A percentile compares a stretch with the other conserved stretches of the same genome.
phyloP scores from a whole-genome alignment of 306 rosid species.

The Glycine tomentella region DNA sequence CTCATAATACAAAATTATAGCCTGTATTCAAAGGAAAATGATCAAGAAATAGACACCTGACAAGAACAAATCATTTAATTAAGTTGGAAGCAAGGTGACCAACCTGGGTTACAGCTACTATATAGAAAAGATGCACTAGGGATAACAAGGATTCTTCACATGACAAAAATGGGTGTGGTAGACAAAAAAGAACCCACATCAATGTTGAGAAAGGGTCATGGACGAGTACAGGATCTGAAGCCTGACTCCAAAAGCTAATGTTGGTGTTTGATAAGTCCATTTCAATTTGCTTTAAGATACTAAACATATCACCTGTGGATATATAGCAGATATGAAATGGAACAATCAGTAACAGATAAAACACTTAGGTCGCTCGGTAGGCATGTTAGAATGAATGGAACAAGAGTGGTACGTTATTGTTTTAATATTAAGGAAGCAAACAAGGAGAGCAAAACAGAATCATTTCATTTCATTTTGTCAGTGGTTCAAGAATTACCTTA shows the following conservation, averaged over 20 bases:
- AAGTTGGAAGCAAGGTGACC: constrained; percentile 39
- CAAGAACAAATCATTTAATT: constrained; percentile 23
- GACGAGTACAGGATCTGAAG: constrained; percentile 85
- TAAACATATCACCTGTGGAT: constrained; percentile 65
- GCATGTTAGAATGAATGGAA: constrained; percentile 7
- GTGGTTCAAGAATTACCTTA: neutral
- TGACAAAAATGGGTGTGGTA: constrained; percentile 79
- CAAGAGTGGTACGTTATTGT: neutral
- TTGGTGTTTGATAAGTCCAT: constrained; percentile 57
- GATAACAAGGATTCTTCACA: constrained; percentile 84
- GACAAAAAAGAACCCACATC: constrained; percentile 97
- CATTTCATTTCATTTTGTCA: neutral
- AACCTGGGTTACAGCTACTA: constrained; percentile 89
- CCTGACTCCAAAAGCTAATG: constrained; percentile 78
- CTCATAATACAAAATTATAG: constrained; percentile 64
- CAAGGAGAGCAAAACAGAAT: neutral
- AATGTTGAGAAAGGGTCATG: constrained; percentile 90
- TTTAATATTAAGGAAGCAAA: neutral
- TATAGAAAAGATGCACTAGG: constrained; percentile 85
- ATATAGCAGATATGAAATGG: constrained; percentile 40
- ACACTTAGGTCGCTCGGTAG: neutral
- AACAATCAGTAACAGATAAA: constrained; percentile 30
- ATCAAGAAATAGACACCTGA: constrained; percentile 43
- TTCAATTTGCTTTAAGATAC: constrained; percentile 62
- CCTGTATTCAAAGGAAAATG: constrained; percentile 60